Conservation (phyloP, 2,329 filamentous ascomycete species). For the Penicillium rolfsii region DNA sequence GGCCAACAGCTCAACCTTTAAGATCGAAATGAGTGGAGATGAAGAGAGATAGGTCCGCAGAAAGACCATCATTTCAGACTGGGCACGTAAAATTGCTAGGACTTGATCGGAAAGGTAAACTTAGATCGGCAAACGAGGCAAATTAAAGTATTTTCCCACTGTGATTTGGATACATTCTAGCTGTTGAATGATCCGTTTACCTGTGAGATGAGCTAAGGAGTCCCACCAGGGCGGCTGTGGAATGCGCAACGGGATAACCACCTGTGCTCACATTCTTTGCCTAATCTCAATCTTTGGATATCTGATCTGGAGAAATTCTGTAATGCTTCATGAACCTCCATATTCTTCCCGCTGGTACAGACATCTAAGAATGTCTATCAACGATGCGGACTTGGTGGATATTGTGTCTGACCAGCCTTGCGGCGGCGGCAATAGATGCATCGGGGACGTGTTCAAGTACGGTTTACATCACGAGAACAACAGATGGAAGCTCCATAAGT, state of each 20-base stretch:
- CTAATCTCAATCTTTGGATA: background rate
- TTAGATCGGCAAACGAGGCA: no score
- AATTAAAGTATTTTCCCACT: no score
- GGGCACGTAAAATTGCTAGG: background rate
- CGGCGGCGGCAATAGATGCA: background rate
- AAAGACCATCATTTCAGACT: background rate
- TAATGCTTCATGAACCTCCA: background rate
- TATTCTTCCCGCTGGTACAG: background rate
- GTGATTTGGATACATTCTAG: background rate
- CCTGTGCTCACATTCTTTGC: background rate
- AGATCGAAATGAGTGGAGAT: background rate
- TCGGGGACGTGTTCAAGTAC: slow-evolving; percentile 8
- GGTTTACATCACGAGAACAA: slow-evolving; percentile 7
- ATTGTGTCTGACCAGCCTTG: slow-evolving; percentile 4
- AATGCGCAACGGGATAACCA: background rate
- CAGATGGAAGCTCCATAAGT: background rate
- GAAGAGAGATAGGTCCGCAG: background rate
- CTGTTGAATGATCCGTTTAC: background rate
- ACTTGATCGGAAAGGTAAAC: background rate
- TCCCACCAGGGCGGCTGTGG: background rate
- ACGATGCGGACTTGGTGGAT: slow-evolving; percentile 8
- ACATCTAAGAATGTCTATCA: background rate
- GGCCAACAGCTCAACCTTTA: background rate
- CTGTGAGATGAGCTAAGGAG: background rate
- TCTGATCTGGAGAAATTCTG: background rate